Percentiles rank a stretch among this genome's conserved stretches.
Conservation (phyloP, 2,329 filamentous ascomycete species). For the Fusarium graminum region DNA sequence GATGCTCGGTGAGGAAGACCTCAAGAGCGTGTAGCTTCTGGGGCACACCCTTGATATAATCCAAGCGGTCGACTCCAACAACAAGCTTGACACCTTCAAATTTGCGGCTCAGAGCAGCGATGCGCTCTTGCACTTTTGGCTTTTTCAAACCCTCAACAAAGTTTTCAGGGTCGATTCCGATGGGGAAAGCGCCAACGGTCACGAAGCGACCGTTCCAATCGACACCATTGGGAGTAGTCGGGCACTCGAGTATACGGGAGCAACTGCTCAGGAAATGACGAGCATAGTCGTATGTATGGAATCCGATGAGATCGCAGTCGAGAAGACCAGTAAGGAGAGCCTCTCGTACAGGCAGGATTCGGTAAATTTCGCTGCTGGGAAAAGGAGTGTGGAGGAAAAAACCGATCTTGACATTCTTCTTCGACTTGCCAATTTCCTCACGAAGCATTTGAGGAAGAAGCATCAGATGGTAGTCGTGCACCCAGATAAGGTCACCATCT, state of each 20-base stretch:
- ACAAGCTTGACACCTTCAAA: conserved; percentile 97
- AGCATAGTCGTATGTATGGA: conserved; percentile 99
- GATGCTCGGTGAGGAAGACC: conserved; percentile 95
- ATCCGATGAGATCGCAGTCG: conserved; percentile 94
- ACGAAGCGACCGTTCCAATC: conserved; percentile 91
- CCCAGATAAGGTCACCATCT: conserved; percentile 96
- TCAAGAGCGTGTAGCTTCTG: conserved; percentile 97
- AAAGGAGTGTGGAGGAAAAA: conserved; percentile 99
- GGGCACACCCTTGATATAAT: conserved; percentile 99
- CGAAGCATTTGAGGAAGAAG: conserved; percentile 95
- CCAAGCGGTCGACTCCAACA: conserved; percentile 94
- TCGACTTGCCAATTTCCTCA: conserved; percentile 82
- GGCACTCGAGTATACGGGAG: conserved; percentile 85
- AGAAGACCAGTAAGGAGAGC: conserved; percentile 88
- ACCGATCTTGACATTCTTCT: conserved; percentile 95
- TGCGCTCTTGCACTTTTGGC: conserved; percentile 87
- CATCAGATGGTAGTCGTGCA: conserved; percentile 99
- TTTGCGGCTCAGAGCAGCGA: conserved; percentile 85
- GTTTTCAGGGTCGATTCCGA: conserved; percentile 97
- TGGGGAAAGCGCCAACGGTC: conserved; percentile 94
- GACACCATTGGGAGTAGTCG: conserved; percentile 92
- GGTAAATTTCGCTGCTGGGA: conserved; percentile 95
- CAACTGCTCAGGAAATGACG: conserved; percentile 97
- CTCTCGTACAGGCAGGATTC: conserved; percentile 92
- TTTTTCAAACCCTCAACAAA: conserved; percentile 91